Conservation (phyloP, 306 rosid species). For the Spatholobus suberectus region DNA sequence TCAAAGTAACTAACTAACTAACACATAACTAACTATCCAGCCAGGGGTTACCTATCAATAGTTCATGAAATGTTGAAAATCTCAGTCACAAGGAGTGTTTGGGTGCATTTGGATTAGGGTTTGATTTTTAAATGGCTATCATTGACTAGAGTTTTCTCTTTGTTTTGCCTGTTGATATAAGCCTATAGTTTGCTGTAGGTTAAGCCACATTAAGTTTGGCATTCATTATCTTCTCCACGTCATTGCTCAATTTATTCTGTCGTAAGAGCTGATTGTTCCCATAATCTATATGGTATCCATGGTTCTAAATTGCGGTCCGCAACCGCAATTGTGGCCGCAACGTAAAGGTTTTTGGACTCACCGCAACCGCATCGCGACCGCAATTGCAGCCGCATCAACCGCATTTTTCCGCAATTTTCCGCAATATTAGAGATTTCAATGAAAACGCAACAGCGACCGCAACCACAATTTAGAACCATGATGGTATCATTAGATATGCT, state of each 20-base stretch:
- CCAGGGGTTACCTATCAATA: too few relatives aligned
- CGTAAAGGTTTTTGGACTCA: too few relatives aligned
- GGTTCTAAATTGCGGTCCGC: too few relatives aligned
- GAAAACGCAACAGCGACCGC: too few relatives aligned
- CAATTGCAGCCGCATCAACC: too few relatives aligned
- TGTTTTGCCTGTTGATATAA: neutral
- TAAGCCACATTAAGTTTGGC: slow-evolving; percentile 6
- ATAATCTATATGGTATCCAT: neutral
- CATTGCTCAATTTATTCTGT: neutral
- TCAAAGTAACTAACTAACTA: too few relatives aligned
- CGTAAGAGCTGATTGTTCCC: neutral
- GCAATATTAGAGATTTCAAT: too few relatives aligned
- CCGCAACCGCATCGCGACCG: too few relatives aligned
- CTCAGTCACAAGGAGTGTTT: neutral
- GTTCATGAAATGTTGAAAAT: slow-evolving; percentile 9
- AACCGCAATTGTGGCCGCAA: too few relatives aligned
- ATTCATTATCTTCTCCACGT: neutral
- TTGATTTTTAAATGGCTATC: neutral
- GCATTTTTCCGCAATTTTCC: too few relatives aligned
- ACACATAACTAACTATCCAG: too few relatives aligned
- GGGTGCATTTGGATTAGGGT: neutral
- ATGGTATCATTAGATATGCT: neutral
- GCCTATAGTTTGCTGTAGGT: slow-evolving; percentile 13
- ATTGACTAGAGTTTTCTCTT: neutral
- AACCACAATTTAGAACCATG: too few relatives aligned